A percentile compares a stretch with the other conserved stretches of the same genome.
Conservation (phyloP, 192 early-diverging fungal genomes). For the Endogone sp. region DNA sequence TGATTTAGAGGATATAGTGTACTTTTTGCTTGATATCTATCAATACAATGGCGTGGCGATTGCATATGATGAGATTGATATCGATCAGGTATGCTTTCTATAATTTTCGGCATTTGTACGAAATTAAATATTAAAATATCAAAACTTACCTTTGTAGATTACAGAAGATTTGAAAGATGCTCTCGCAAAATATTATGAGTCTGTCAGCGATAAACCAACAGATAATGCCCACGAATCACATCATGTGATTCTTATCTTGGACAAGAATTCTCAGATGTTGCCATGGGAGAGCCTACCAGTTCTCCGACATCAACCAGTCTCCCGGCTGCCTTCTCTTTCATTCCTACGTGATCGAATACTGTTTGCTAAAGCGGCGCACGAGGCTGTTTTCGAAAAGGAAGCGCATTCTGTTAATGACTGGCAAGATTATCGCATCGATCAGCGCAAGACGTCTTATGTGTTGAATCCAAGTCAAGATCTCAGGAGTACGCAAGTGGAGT, state of each 20-base stretch:
- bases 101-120: too few species aligned
- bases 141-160: too few species aligned
- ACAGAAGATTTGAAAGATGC: slow-evolving; percentile 6
- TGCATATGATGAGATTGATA: slow-evolving; percentile 51
- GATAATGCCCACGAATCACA: slow-evolving; percentile 1
- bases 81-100: slow-evolving; percentile 15
- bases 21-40: slow-evolving; percentile 65
- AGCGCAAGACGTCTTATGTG: slow-evolving; percentile 65
- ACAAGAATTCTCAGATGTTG: slow-evolving; percentile 77
- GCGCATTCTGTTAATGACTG: slow-evolving; percentile 7
- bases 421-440: slow-evolving; percentile 40
- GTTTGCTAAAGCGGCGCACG: slow-evolving; percentile 6
- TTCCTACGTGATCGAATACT: slow-evolving; percentile 63
- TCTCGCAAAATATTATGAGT: slow-evolving; percentile 14
- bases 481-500: slow-evolving; percentile 72
- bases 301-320: slow-evolving; percentile 66
- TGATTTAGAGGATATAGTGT: slow-evolving; percentile 68
- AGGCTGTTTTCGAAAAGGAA: background rate
- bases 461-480: slow-evolving; percentile 92
- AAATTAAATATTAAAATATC: too few species aligned
- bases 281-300: slow-evolving; percentile 88
- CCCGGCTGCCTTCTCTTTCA: slow-evolving; percentile 74
- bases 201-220: background rate
- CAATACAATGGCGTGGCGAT: slow-evolving; percentile 45
- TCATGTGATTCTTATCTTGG: slow-evolving; percentile 82